phyloP scores from a whole-genome alignment of 805 yeast species.

The Danielia reshetovae region DNA sequence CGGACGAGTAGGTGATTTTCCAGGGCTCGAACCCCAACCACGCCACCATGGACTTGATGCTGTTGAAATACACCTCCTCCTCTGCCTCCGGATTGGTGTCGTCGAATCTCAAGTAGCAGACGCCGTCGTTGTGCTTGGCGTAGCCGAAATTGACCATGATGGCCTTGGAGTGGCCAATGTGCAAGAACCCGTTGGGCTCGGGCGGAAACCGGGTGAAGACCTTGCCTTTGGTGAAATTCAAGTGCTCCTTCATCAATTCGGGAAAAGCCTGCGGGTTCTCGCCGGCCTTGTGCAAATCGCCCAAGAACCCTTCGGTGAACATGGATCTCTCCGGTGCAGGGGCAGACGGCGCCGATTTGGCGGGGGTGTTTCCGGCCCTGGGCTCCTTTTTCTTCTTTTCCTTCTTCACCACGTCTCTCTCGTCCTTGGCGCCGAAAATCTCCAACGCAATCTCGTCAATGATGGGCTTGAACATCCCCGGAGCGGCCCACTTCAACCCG shows the following conservation, averaged over 20 bases:
- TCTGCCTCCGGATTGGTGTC: slow-evolving; percentile 99
- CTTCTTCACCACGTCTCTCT: slow-evolving; percentile 79
- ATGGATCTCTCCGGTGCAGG: slow-evolving; percentile 52
- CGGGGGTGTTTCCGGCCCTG: slow-evolving; percentile 14
- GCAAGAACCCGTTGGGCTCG: slow-evolving; percentile 96
- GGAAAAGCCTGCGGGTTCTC: slow-evolving; percentile 90
- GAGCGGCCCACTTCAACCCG: slow-evolving; percentile 87
- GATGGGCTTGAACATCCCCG: slow-evolving; percentile 78
- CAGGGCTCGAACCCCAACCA: slow-evolving; percentile 96
- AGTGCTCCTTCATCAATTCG: slow-evolving; percentile 77
- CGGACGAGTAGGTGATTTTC: slow-evolving; percentile 93
- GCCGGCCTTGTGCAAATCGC: slow-evolving; percentile 92
- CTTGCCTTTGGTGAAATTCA: slow-evolving; percentile 71
- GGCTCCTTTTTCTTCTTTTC: slow-evolving; percentile 56
- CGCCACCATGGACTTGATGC: slow-evolving; percentile 76
- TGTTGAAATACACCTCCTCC: slow-evolving; percentile 83
- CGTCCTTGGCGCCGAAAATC: slow-evolving; percentile 91
- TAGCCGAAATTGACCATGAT: slow-evolving; percentile 97
- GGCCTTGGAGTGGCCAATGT: slow-evolving; percentile 97
- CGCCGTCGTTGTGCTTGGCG: slow-evolving; percentile 82
- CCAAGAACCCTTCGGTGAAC: slow-evolving; percentile 94
- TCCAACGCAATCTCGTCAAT: slow-evolving; percentile 74
- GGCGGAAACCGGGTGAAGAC: slow-evolving; percentile 97
- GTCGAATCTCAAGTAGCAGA: slow-evolving; percentile 89
- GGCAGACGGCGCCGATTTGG: slow-evolving; percentile 14